Conservation (phyloP, 2,329 filamentous ascomycete genomes). For the Penicillium sp. region DNA sequence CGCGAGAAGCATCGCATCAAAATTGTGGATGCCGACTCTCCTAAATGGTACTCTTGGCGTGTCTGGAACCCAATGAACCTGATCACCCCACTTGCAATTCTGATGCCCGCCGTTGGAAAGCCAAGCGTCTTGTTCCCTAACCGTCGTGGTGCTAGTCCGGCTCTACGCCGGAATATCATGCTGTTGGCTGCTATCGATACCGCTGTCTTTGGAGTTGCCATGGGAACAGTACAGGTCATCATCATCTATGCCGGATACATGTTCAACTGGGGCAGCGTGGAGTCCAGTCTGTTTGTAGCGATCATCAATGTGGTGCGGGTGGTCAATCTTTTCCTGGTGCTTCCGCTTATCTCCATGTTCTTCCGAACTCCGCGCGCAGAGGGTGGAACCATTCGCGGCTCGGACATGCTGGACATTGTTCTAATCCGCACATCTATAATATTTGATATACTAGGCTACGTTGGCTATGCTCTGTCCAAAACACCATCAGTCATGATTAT, state of each 20-base stretch:
- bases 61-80: slow-evolving; percentile 61
- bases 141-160: slow-evolving; percentile 59
- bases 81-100: slow-evolving; percentile 72
- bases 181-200: slow-evolving; percentile 78
- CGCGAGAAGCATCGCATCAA: slow-evolving; percentile 63
- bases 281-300: slow-evolving; percentile 78
- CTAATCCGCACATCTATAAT: slow-evolving; percentile 73
- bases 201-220: slow-evolving; percentile 74
- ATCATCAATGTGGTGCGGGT: slow-evolving; percentile 77
- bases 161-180: slow-evolving; percentile 76
- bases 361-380: slow-evolving; percentile 54
- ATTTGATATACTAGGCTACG: slow-evolving; percentile 72
- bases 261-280: slow-evolving; percentile 79
- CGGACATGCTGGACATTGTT: slow-evolving; percentile 73
- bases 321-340: slow-evolving; percentile 67
- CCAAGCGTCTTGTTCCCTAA: slow-evolving; percentile 31
- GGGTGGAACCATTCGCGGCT: slow-evolving; percentile 61
- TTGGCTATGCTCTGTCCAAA: slow-evolving; percentile 70
- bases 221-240: slow-evolving; percentile 78
- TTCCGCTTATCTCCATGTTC: slow-evolving; percentile 75
- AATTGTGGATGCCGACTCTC: slow-evolving; percentile 33
- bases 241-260: slow-evolving; percentile 78
- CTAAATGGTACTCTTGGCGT: slow-evolving; percentile 32
- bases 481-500: slow-evolving; percentile 65
- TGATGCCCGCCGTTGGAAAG: slow-evolving; percentile 61